Percentiles rank a stretch among this genome's conserved stretches.
Conservation (phyloP, 2,329 filamentous ascomycete species). For the Dactylellina drechsleri region DNA sequence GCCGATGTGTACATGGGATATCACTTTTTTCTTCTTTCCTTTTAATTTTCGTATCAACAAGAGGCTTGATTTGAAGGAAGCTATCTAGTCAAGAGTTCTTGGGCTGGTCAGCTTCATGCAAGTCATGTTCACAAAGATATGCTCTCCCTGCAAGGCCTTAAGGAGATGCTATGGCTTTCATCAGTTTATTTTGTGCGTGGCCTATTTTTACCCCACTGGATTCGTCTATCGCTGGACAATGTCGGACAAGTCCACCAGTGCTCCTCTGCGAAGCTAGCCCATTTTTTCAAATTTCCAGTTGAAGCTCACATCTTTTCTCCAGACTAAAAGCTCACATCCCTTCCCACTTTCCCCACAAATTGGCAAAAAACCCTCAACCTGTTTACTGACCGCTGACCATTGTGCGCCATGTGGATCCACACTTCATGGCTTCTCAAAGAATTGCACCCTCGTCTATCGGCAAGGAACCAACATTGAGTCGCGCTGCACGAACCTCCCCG, state of each 20-base stretch:
- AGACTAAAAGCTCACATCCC: no score
- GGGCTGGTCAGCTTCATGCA: slow-evolving; percentile 33
- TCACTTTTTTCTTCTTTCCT: slow-evolving; percentile 9
- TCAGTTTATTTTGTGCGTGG: no score
- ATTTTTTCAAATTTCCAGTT: slow-evolving; percentile 39
- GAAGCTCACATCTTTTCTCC: slow-evolving; percentile 26
- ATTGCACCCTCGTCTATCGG: slow-evolving; percentile 51
- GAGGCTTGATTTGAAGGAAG: slow-evolving; percentile 1
- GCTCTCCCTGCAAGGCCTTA: no score
- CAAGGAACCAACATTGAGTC: slow-evolving; percentile 50
- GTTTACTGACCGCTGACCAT: slow-evolving; percentile 46
- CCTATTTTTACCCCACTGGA: slow-evolving; percentile 16
- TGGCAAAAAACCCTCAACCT: slow-evolving; percentile 55
- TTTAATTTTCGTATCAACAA: no score
- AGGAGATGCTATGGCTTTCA: no score
- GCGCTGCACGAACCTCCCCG: slow-evolving; percentile 54
- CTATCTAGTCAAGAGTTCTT: background rate
- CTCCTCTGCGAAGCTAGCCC: slow-evolving; percentile 12
- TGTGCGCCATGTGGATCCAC: slow-evolving; percentile 52
- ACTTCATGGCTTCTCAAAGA: slow-evolving; percentile 28
- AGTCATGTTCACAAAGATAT: slow-evolving; percentile 7
- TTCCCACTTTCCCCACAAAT: slow-evolving; percentile 52
- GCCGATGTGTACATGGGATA: slow-evolving; percentile 6
- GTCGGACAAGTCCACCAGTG: slow-evolving; percentile 41
- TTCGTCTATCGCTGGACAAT: slow-evolving; percentile 44